These are phyloP conservation scores for Plasmopara viticola DNA, from an alignment of 352 stramenopile genomes.

Conservation along the genomic window DNA sequence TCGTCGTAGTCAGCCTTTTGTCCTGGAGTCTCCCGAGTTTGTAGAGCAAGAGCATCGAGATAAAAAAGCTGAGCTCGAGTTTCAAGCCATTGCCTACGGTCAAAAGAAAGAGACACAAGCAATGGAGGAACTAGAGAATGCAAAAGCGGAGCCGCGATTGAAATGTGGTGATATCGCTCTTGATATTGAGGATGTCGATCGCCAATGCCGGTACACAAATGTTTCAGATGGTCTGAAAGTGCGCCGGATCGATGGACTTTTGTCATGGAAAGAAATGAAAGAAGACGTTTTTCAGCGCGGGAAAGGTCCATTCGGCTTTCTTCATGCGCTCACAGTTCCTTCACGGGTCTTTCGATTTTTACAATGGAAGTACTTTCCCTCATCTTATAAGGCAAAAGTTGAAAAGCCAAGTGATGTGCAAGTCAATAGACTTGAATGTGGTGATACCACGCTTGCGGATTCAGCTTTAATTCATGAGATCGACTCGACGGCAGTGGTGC, in stretches of 20 bases:
- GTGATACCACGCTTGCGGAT: conserved; percentile 2
- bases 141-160: conserved; percentile 14
- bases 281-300: conserved; percentile 44
- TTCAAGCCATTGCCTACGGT: conserved; percentile 76
- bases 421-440: conserved; percentile 20
- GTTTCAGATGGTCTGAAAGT: conserved; percentile 34
- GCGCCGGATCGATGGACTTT: conserved; percentile 36
- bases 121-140: conserved; percentile 11
- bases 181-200: conserved; percentile 60
- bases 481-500: conserved; percentile 7
- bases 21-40: conserved; percentile 74
- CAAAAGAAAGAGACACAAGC: conserved; percentile 32
- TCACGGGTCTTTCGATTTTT: conserved; percentile 38
- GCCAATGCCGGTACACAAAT: conserved; percentile 33
- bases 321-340: conserved; percentile 52
- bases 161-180: conserved; percentile 55
- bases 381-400: conserved; percentile 10
- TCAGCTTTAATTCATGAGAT: not conserved
- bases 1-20: conserved; percentile 57
- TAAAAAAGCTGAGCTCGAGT: conserved; percentile 75
- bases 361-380: conserved; percentile 45
- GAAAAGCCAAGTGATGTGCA: conserved; percentile 6
- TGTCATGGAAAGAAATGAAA: conserved; percentile 30
- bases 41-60: conserved; percentile 62
- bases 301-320: conserved; percentile 57